A percentile compares a stretch with the other conserved stretches of the same genome.
phyloP scores from a whole-genome alignment of 768 basidiomycete genomes.

The Boletellus ananas region DNA sequence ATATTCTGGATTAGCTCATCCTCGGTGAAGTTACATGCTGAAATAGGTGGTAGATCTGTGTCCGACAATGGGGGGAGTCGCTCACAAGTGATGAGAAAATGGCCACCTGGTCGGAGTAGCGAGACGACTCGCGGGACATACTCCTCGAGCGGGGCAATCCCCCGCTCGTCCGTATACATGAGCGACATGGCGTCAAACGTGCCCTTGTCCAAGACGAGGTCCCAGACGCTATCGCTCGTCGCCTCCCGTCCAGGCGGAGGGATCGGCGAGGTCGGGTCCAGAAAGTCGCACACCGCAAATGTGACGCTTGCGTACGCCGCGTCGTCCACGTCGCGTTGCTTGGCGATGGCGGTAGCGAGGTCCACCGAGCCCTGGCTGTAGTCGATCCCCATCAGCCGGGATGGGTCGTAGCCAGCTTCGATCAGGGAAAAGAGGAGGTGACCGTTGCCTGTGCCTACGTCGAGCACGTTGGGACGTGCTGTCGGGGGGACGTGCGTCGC shows the following conservation, averaged over 20 bases:
- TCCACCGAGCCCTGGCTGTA: conserved; percentile 71
- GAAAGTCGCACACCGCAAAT: conserved; percentile 64
- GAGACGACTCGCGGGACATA: conserved; percentile 58
- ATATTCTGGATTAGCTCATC: conserved; percentile 63
- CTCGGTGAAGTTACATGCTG: conserved; percentile 85
- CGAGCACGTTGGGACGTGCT: conserved; percentile 53
- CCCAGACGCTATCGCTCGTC: conserved; percentile 44
- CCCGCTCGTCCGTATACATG: conserved; percentile 53
- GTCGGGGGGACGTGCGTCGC: conserved; percentile 49
- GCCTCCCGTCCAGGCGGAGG: conserved; percentile 10
- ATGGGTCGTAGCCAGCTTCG: conserved; percentile 59
- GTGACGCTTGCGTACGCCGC: conserved; percentile 29
- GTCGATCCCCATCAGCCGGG: conserved; percentile 62
- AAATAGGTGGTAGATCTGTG: neutral
- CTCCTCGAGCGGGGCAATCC: conserved; percentile 46
- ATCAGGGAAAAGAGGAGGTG: conserved; percentile 66
- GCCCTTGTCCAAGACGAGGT: conserved; percentile 81
- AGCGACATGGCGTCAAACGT: conserved; percentile 85
- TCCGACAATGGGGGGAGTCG: neutral
- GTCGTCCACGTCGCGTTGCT: conserved; percentile 29
- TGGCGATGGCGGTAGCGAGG: conserved; percentile 57
- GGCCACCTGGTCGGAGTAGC: conserved; percentile 61
- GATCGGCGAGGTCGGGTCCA: conserved; percentile 47
- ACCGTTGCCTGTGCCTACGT: conserved; percentile 81
- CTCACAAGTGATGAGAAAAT: conserved; percentile 80